phyloP scores from a whole-genome alignment of 2,329 filamentous ascomycete species.

The Epicoccum nigrum region DNA sequence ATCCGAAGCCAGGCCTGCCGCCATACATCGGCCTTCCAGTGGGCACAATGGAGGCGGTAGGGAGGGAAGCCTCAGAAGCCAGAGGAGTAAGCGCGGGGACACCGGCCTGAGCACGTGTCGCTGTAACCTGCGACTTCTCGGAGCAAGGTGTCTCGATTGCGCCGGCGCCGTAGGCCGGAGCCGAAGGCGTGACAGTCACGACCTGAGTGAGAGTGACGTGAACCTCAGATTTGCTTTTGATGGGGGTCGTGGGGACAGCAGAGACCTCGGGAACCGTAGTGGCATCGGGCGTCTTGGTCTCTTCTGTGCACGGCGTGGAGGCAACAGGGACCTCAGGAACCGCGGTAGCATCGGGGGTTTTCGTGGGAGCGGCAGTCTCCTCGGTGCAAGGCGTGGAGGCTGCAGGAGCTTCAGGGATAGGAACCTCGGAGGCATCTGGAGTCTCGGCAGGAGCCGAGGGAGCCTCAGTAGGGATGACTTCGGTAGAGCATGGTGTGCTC shows the following conservation, averaged over 20 bases:
- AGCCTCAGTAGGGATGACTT: neutral
- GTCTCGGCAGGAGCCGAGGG: neutral
- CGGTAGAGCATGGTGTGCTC: neutral
- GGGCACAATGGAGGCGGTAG: neutral
- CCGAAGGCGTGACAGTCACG: neutral
- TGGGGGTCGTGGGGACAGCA: too few relatives aligned
- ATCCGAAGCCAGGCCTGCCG: neutral
- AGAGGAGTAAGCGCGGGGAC: neutral
- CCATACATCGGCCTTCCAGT: too few relatives aligned
- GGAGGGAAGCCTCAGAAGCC: neutral
- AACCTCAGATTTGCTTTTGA: too few relatives aligned
- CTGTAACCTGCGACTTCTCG: neutral
- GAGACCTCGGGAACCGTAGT: too few relatives aligned
- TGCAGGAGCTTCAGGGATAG: neutral
- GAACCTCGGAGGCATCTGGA: neutral
- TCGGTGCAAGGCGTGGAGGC: neutral
- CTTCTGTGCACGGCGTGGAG: neutral
- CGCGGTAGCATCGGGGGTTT: neutral
- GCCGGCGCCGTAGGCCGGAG: neutral
- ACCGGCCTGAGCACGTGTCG: neutral
- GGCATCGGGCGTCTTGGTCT: neutral
- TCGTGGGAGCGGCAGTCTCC: neutral
- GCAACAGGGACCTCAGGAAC: neutral
- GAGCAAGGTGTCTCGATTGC: neutral
- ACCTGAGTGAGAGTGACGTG: neutral